A percentile compares a stretch with the other conserved stretches of the same genome.
Conservation (phyloP, 2,329 filamentous ascomycete species). For the Aspergillus aculeatus region DNA sequence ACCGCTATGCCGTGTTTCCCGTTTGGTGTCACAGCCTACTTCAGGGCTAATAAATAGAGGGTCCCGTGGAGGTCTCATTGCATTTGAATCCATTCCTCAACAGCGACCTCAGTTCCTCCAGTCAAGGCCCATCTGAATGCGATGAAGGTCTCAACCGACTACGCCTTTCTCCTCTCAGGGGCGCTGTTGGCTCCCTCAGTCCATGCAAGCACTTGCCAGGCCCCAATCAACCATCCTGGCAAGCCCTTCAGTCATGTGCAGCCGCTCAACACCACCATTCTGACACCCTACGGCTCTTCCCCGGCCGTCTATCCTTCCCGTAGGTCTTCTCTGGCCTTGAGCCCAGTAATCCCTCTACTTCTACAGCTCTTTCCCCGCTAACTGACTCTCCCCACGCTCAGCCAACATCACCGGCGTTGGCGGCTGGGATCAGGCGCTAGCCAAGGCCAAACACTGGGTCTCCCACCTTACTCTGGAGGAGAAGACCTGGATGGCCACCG, state of each 20-base stretch:
- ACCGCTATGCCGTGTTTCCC: too few relatives aligned
- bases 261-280: slow-evolving; percentile 20
- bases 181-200: neutral
- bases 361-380: too few relatives aligned
- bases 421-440: slow-evolving; percentile 22
- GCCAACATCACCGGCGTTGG: neutral
- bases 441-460: slow-evolving; percentile 16
- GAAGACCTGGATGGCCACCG: slow-evolving; percentile 30
- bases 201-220: neutral
- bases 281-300: slow-evolving; percentile 19
- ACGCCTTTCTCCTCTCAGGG: neutral
- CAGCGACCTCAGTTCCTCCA: too few relatives aligned
- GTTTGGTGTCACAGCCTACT: too few relatives aligned
- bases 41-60: too few relatives aligned
- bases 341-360: too few relatives aligned
- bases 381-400: too few relatives aligned
- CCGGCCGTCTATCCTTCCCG: slow-evolving; percentile 21
- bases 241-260: slow-evolving; percentile 20
- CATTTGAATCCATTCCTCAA: too few relatives aligned
- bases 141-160: neutral
- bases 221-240: neutral
- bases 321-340: slow-evolving; percentile 4
- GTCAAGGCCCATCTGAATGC: neutral
- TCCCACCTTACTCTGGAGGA: slow-evolving; percentile 24
- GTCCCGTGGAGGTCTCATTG: too few relatives aligned